Base-by-base conservation (phyloP, 2,329 filamentous ascomycete genomes). In the Trichoderma endophyticum region DNA sequence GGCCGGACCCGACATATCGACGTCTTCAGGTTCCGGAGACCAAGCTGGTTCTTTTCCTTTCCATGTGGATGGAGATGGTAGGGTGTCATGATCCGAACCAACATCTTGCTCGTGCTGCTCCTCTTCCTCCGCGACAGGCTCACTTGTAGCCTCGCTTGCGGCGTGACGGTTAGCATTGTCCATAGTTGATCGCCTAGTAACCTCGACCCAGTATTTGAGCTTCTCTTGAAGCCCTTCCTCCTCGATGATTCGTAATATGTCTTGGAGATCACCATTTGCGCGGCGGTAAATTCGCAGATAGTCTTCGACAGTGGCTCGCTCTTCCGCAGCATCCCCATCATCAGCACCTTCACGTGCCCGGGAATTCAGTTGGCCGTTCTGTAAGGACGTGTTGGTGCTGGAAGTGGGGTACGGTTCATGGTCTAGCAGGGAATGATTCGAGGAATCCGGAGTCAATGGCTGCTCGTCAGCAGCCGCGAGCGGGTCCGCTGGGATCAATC, bases 231-330 rank as follows among this genome's bases (percentile, higher is more conserved):
- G 84, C 5, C 86, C 85, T 75, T 92, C 89, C 48, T 88, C 85
- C 51, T 87, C 85, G 36, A 92, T 89, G 26, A 92, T 88, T 54
- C 85, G 82, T 3, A 91, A 75, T 30, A 92, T 88, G 72, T 84
- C 85, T 43, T 87, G 83, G 0, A 86, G 85, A 75, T 92, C 86
- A 5, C 90, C 90, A 57, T 85, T 85, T 1, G 89, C 89, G 70
- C 87, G 87, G 56, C 85, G 84, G 79, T 89, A 91, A 48, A 88
- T 90, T 70, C 83, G 84, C 75, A 86, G 82, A 70, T 81, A 82
- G n/a, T 81, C 79, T 43, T 77, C 75, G 8, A 81, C 75, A 15
- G 76, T 79, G 12, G 77, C 75, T 61, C 74, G 75, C 7, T 68
- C 57, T 48, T 73, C 72, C 48, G 34, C 28, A 15, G 30, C 48